Percentiles rank a stretch among this genome's conserved stretches.
Evolutionary conservation across 345 rosid genomes (phyloP).

Genomic region (Ceriops tagal): DNA sequence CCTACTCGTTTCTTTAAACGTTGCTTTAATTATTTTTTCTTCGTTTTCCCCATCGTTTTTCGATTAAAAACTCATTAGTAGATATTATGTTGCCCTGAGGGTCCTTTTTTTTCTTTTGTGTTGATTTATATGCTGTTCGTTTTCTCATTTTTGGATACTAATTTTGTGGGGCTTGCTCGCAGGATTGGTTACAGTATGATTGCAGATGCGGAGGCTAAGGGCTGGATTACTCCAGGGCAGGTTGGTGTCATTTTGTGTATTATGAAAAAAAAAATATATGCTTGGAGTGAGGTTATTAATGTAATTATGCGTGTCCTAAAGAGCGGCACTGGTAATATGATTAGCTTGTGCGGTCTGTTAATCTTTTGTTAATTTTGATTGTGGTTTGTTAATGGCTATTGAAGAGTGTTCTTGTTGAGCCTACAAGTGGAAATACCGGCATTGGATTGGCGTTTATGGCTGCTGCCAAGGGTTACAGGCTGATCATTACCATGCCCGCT

Average conservation of each 20-base stretch:
- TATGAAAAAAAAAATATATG: not conserved
- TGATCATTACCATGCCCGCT: constrained; percentile 89
- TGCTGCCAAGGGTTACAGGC: constrained; percentile 79
- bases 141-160: not conserved
- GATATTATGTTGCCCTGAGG: too few species aligned
- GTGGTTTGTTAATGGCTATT: not conserved
- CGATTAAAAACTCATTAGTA: too few species aligned
- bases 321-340: not conserved
- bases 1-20: not conserved
- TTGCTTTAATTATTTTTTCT: not conserved
- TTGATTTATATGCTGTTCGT: too few species aligned
- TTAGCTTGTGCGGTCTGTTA: not conserved
- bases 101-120: too few species aligned
- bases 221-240: constrained; percentile 75
- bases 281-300: not conserved
- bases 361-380: not conserved
- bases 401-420: constrained; percentile 79
- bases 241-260: constrained; percentile 24
- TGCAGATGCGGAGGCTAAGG: constrained; percentile 74
- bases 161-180: constrained; percentile 6
- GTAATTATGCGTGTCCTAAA: not conserved
- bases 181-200: constrained; percentile 95
- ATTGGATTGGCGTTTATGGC: constrained; percentile 90
- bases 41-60: not conserved
- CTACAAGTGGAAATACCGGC: constrained; percentile 97